These are phyloP conservation scores for Glutinoglossum americanum DNA, from an alignment of 495 filamentous ascomycete species.

Conservation along the genomic window DNA sequence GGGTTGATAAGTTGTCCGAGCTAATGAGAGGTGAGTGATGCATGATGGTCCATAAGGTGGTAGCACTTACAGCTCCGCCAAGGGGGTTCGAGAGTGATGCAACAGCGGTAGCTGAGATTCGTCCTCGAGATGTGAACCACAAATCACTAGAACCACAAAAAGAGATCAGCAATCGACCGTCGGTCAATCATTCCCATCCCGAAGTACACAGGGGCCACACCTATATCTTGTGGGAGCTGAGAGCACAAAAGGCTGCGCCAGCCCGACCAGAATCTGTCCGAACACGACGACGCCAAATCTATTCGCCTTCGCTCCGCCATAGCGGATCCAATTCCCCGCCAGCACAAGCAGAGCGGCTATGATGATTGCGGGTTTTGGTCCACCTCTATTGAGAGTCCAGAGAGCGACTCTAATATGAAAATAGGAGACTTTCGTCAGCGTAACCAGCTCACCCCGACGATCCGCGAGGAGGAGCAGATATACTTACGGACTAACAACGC, in stretches of 20 bases:
- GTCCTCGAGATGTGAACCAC: slow-evolving; percentile 75
- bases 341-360: slow-evolving; percentile 49
- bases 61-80: slow-evolving; percentile 40
- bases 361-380: slow-evolving; percentile 61
- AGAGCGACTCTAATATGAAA: slow-evolving; percentile 38
- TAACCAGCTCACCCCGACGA: neutral
- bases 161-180: neutral
- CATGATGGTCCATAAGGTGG: neutral
- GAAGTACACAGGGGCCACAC: neutral
- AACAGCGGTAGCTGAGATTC: slow-evolving; percentile 73
- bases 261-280: slow-evolving; percentile 79
- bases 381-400: slow-evolving; percentile 55
- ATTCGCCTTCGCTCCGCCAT: slow-evolving; percentile 46
- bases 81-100: slow-evolving; percentile 71
- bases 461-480: neutral
- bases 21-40: slow-evolving; percentile 5
- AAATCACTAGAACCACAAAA: slow-evolving; percentile 35
- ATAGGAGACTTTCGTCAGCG: neutral
- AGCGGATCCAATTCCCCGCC: slow-evolving; percentile 81
- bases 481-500: slow-evolving; percentile 43
- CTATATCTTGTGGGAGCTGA: slow-evolving; percentile 66
- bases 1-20: slow-evolving; percentile 73
- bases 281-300: slow-evolving; percentile 66
- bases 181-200: neutral
- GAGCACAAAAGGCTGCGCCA: slow-evolving; percentile 83